Base-by-base conservation (phyloP, 495 filamentous ascomycete species). In the Hypoxylon lienhwacheense region DNA sequence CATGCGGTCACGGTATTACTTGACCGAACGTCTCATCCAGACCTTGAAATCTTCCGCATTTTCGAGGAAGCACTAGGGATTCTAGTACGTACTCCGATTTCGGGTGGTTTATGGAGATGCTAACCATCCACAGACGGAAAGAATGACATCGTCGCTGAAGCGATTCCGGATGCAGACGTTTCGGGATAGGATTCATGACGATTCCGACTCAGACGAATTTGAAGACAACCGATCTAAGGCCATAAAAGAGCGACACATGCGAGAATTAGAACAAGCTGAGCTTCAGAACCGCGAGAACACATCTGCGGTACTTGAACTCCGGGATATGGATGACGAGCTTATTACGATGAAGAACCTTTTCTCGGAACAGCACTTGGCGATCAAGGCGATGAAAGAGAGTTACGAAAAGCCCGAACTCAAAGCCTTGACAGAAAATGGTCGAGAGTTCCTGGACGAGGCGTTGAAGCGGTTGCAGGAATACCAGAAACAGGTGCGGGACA, bases 51-150 rank as follows among this genome's bases (percentile, higher is more conserved):
- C 1, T 81, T 87, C 40, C 78, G 82, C 2, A 80, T 87, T 0
- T 86, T 87, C 41, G 84, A 86, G 49, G 83, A 86, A 55, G 84
- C 81, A 10, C 81, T 87, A 16, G 82, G 82, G 1, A 81, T 86
- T 17, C 60, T 87, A 59, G 81, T 84, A 61, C 15, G 62, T 62
- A 4, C 8, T 10, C n/a, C n/a, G 17, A 16, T 17, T 20, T 3
- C 36, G n/a, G 2, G 15, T 21, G 11, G 2, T 22, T 4, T 5
- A 1, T 21, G n/a, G 28, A 8, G 3, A 47, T 10, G 8, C 63
- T 48, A 10, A 50, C 26, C 2, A 43, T 29, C 35, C 5, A 47
- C 41, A 85, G 77, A 84, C 81, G 4, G 84, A 87, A 65, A 71
- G 77, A 14, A 80, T 85, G 65, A 87, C 82, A 0, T 72, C 73